These are phyloP conservation scores for Nepenthes gracilis DNA, from an alignment of 148 eudicot genomes.

Conservation along the genomic window DNA sequence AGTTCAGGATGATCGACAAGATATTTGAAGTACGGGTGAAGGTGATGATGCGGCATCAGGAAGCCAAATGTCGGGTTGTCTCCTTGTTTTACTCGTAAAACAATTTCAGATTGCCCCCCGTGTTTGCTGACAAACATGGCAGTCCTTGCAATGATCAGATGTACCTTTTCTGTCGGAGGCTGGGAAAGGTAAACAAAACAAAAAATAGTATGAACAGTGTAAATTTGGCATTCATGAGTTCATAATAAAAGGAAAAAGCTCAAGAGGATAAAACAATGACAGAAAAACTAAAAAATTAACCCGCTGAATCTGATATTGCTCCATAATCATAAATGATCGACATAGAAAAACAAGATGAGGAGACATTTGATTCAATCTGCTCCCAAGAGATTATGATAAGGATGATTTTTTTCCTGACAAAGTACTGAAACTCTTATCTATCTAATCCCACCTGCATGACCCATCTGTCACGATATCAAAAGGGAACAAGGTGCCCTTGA, in stretches of 20 bases:
- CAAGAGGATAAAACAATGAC: background rate
- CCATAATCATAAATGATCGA: constrained; percentile 19
- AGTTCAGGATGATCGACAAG: constrained; percentile 77
- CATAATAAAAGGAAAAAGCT: background rate
- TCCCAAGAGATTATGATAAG: constrained; percentile 37
- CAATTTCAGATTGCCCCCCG: constrained; percentile 96
- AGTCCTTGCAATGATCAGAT: constrained; percentile 97
- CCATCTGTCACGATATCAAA: constrained; percentile 79
- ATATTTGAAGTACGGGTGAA: constrained; percentile 90
- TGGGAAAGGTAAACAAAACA: constrained; percentile 26
- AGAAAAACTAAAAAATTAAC: constrained; percentile 5
- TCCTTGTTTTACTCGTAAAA: constrained; percentile 94
- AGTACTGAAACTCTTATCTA: constrained; percentile 30
- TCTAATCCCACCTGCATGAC: constrained; percentile 99
- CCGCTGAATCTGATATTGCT: constrained; percentile 14
- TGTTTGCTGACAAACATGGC: constrained; percentile 74
- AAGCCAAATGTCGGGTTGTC: constrained; percentile 96
- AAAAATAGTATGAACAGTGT: constrained; percentile 14
- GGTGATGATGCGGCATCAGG: constrained; percentile 90
- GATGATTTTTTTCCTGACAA: constrained; percentile 24
- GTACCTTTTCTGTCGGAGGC: constrained; percentile 91
- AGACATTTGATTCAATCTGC: constrained; percentile 34
- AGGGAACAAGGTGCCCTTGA: constrained; percentile 83
- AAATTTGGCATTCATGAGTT: background rate
- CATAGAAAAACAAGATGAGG: constrained; percentile 23